A percentile compares a stretch with the other conserved stretches of the same genome.
These are phyloP conservation scores for Verticillium klebahnii DNA, from an alignment of 2,329 filamentous ascomycete species.

Conservation along the genomic window DNA sequence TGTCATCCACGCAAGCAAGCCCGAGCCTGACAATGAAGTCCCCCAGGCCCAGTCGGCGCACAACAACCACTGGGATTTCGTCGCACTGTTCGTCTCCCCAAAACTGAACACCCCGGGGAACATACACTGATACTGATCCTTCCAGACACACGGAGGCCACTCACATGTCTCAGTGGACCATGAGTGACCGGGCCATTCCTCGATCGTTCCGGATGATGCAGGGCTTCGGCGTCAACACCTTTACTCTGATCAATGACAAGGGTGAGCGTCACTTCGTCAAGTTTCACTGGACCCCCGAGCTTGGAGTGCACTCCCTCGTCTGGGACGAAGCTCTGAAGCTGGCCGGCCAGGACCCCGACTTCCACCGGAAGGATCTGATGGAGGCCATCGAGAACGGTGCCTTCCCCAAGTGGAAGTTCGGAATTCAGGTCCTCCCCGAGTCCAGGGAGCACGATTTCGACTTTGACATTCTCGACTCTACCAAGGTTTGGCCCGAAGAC, in stretches of 20 bases:
- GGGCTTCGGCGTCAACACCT: conserved; percentile 81
- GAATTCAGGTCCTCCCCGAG: conserved; percentile 74
- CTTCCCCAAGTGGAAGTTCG: conserved; percentile 76
- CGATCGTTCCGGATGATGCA: conserved; percentile 81
- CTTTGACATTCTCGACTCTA: conserved; percentile 80
- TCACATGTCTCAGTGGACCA: conserved; percentile 76
- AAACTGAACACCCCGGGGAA: neutral
- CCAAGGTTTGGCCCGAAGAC: conserved; percentile 82
- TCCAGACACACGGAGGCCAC: conserved; percentile 65
- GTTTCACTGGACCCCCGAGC: conserved; percentile 69
- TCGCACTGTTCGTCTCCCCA: neutral
- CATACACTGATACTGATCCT: conserved; percentile 14
- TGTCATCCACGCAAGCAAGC: conserved; percentile 46
- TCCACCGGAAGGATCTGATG: conserved; percentile 72
- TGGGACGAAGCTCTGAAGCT: conserved; percentile 79
- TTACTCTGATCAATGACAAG: conserved; percentile 60
- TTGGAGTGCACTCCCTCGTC: conserved; percentile 71
- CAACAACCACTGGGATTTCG: conserved; percentile 76
- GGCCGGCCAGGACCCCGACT: conserved; percentile 71
- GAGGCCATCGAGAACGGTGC: conserved; percentile 68
- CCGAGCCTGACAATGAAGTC: conserved; percentile 65
- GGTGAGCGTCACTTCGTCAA: conserved; percentile 72
- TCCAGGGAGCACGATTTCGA: conserved; percentile 71
- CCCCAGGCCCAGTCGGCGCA: conserved; percentile 68
- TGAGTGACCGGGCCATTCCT: conserved; percentile 70